These are phyloP conservation scores for Tetrastigma voinierianum DNA, from an alignment of 164 flowering plant genomes.

Conservation along the genomic window DNA sequence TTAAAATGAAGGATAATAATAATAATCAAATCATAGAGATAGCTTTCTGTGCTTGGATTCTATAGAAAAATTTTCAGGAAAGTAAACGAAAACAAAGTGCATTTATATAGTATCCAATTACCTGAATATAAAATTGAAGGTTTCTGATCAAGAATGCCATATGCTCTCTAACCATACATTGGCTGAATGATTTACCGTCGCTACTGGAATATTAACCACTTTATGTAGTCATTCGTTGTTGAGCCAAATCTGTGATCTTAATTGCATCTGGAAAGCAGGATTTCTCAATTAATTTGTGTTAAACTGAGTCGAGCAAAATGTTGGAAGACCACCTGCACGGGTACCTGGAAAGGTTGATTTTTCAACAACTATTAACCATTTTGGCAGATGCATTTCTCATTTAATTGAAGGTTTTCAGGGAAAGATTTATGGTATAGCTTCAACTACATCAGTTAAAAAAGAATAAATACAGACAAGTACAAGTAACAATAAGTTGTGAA, in stretches of 20 bases:
- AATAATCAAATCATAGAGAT: too few species aligned
- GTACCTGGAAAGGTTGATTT: conserved; percentile 49
- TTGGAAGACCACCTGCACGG: conserved; percentile 76
- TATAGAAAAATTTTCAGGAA: neutral
- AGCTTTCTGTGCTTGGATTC: too few species aligned
- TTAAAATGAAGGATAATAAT: too few species aligned
- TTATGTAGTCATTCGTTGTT: conserved; percentile 52
- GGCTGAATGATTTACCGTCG: conserved; percentile 72
- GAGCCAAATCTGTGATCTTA: conserved; percentile 92
- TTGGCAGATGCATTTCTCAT: conserved; percentile 4
- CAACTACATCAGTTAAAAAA: too few species aligned
- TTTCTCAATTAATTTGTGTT: conserved; percentile 95
- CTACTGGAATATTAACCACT: conserved; percentile 57
- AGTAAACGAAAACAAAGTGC: neutral
- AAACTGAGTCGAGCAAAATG: conserved; percentile 85
- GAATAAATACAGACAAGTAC: too few species aligned
- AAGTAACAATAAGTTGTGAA: too few species aligned
- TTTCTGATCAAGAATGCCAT: conserved; percentile 97
- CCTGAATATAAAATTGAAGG: conserved; percentile 97
- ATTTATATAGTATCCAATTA: conserved; percentile 8
- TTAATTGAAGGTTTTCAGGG: neutral
- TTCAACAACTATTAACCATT: conserved; percentile 5
- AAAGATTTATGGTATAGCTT: neutral
- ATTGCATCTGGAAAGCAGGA: conserved; percentile 95
- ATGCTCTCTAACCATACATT: conserved; percentile 96